Evolutionary conservation across 805 yeast genomes (phyloP), one percentile per base, ranked within the genome.

Genomic region (Wickerhamomyces alni): DNA sequence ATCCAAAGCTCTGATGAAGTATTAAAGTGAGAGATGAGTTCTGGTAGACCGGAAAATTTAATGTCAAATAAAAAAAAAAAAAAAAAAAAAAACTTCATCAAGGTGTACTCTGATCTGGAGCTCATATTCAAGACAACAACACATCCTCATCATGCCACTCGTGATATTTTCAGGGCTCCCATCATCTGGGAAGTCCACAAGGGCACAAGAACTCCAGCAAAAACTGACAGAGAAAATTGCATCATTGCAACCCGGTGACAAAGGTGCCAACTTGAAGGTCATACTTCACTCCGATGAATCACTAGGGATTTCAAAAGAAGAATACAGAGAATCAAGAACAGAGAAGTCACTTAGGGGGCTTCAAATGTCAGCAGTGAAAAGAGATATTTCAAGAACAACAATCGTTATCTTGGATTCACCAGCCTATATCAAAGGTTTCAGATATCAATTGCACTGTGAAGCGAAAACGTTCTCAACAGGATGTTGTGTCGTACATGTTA

Each of bases 381-480:
- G 97, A 47, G 87, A 83, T 46, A 61, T 93, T 3, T 69, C 84
- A 2, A 71, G 80, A 30, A 66, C 72, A 24, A 80, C 75, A 17
- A 70, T 93, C 22, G 97, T 93, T 1, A 78, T 93, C 15, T 69
- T 93, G 38, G 99, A 93, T 58, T 76, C 93, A 2, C 67, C 88
- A 52, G 80, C 86, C 30, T 93, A 93, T 58, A 93, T 93, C 52
- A 93, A 93, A 57, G 99, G 99, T 0, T 88, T 89, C 59, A 69
- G 99, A 44, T 93, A 93, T 62, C 99, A 93, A 61, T 67, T 93
- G 38, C 88, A 78, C 59, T 89, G 97, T 61, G 99, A 93, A 59
- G 89, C 96, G 29, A 91, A 89, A 58, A 82, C 87, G 1, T 67
- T 80, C 21, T 71, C 79, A 15, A 88, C 97, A 1, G 80, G 93